A percentile compares a stretch with the other conserved stretches of the same genome.
phyloP scores from a whole-genome alignment of 179 eudicot genomes.

The Nepenthes alata region DNA sequence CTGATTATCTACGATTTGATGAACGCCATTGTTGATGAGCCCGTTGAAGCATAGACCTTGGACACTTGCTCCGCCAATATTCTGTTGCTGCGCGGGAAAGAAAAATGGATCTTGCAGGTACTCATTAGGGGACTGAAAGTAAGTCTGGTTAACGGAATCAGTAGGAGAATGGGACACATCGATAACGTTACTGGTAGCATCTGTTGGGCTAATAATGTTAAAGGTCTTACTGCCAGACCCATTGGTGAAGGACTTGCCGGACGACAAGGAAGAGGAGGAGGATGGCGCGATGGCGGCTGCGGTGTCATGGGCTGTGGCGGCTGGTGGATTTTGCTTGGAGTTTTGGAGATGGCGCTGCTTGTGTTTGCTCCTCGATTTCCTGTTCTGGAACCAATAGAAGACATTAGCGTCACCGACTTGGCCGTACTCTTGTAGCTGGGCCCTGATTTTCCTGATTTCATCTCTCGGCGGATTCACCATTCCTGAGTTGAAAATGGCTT shows the following conservation, averaged over 20 bases:
- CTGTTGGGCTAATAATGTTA: neutral
- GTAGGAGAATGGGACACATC: constrained; percentile 23
- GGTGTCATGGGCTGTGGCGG: neutral
- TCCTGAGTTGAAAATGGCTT: constrained; percentile 87
- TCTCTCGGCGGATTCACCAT: constrained; percentile 95
- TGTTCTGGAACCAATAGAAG: constrained; percentile 95
- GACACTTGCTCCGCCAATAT: constrained; percentile 6
- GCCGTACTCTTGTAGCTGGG: constrained; percentile 70
- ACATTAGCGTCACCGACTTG: constrained; percentile 95
- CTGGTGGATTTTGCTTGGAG: constrained; percentile 8
- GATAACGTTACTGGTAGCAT: neutral
- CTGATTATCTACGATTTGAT: constrained; percentile 1
- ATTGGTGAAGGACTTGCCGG: constrained; percentile 27
- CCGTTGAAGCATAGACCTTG: constrained; percentile 4
- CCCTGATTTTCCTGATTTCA: constrained; percentile 69
- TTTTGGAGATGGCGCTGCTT: constrained; percentile 48
- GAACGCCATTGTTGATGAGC: neutral
- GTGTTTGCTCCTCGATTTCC: constrained; percentile 75
- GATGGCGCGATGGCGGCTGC: constrained; percentile 11
- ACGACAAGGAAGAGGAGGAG: constrained; percentile 20
- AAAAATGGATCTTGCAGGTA: constrained; percentile 21
- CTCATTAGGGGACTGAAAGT: constrained; percentile 15
- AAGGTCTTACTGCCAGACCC: neutral
- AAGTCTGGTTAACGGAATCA: constrained; percentile 31
- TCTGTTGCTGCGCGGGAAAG: constrained; percentile 18